Percentiles rank a stretch among this genome's conserved stretches.
These are phyloP conservation scores for Saccharomycopsis crataegensis DNA, from an alignment of 1,139 yeast species.

Conservation along the genomic window DNA sequence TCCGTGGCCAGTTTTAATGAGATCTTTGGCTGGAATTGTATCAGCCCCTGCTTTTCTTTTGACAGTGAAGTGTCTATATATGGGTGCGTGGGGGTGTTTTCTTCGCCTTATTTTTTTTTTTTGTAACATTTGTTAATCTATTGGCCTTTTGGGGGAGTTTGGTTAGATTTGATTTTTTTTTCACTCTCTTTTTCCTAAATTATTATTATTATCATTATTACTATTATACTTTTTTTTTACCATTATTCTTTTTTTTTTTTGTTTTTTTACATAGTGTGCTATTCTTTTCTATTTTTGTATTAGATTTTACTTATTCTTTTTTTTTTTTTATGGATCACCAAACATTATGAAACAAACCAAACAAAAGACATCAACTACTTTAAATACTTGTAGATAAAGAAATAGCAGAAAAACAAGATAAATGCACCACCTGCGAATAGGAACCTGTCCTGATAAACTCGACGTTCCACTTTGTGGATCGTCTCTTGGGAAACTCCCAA, in stretches of 20 bases:
- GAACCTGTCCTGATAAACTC: constrained; percentile 87
- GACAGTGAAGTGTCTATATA: too few relatives aligned
- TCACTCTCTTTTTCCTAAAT: too few relatives aligned
- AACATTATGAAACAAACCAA: background rate
- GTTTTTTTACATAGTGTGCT: background rate
- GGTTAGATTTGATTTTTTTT: background rate
- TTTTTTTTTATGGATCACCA: background rate
- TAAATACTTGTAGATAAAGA: constrained; percentile 59
- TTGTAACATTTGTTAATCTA: background rate
- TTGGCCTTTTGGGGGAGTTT: background rate
- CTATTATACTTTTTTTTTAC: background rate
- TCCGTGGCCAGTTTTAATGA: constrained; percentile 45
- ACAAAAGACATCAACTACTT: constrained; percentile 30
- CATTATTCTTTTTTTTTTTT: background rate
- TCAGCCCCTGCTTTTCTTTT: background rate
- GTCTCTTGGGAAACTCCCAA: constrained; percentile 86
- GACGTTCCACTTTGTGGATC: constrained; percentile 68
- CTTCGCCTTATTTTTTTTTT: background rate
- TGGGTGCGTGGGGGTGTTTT: background rate
- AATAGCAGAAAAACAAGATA: constrained; percentile 59
- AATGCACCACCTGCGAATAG: constrained; percentile 73
- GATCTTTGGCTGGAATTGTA: background rate
- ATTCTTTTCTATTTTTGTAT: background rate
- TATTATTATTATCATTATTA: too few relatives aligned
- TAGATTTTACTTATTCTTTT: background rate